Evolutionary conservation across 805 yeast genomes (phyloP), one percentile per base, ranked within the genome.

Genomic region (Lipomyces yamanashiensis): DNA sequence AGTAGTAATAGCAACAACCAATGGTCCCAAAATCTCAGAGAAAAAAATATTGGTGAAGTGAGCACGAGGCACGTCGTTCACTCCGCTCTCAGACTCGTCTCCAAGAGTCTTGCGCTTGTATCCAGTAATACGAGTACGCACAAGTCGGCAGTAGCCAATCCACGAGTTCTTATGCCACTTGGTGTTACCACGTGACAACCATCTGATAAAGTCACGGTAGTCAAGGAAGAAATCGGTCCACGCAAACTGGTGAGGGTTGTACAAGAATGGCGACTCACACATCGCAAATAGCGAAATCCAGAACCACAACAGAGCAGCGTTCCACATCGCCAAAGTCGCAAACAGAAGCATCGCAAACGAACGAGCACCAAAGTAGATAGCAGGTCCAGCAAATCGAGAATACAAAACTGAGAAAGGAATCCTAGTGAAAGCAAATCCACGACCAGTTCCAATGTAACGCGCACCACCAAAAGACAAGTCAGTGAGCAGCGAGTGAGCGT

Each of bases 171-270:
- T 75, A 69, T 85, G 87, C 81, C 84, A 84, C 68, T 80, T 81
- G 19, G 85, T 77, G 73, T 91, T 90, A 9, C 97, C 97, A 65
- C 92, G 80, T 2, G 87, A 85, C 55, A 93, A 74, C 98, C 98
- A 92, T 63, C 88, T 81, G 74, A 92, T 87, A 79, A 85, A 95
- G 75, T 91, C 96, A 77, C 97, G 86, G 84, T 95, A 95, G 78
- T 95, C 99, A 76, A 93, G 86, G 79, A 93, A 91, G 85, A 89
- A 93, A 79, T 92, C 98, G 75, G 87, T 89, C 92, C 96, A 88
- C 57, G 97, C 86, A 78, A 92, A 95, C 81, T 95, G 98, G 80
- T 93, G 98, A 54, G 99, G 99, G 80, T 95, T 95, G 85, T 91
- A 95, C 66, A 95, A 74, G 77, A 93, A 92, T 73, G 99, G 99